Evolutionary conservation across 225 moss, liverwort and hornwort species (phyloP).

Genomic region (Physcomitrellopsis africana): DNA sequence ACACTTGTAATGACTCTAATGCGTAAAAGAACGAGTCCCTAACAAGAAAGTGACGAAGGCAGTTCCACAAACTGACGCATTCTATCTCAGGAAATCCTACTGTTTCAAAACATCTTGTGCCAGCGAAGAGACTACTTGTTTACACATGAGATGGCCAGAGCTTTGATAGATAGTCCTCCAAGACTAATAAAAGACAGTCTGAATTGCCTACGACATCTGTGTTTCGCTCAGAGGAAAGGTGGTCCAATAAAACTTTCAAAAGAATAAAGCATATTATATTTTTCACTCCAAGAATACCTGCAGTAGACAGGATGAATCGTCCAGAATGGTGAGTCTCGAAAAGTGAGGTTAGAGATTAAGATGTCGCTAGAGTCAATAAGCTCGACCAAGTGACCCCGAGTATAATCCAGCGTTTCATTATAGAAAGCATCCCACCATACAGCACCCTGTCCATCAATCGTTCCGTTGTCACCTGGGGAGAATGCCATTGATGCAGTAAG

Average conservation of each 20-base stretch:
- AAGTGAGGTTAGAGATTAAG: constrained; percentile 79
- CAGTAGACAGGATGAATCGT: constrained; percentile 91
- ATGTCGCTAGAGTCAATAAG: constrained; percentile 74
- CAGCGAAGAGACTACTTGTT: not conserved
- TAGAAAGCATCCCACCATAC: constrained; percentile 75
- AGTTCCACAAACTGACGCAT: not conserved
- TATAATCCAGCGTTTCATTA: constrained; percentile 66
- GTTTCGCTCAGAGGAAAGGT: not conserved
- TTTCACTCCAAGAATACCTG: constrained; percentile 50
- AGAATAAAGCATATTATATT: not conserved
- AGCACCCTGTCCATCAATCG: constrained; percentile 88
- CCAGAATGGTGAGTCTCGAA: constrained; percentile 91
- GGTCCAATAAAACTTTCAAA: not conserved
- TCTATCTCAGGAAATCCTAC: not conserved
- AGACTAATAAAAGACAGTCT: not conserved
- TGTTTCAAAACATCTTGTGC: too few relatives aligned
- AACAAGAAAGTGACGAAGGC: not conserved
- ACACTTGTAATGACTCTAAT: not conserved
- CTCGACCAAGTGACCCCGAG: constrained; percentile 92
- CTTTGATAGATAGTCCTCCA: not conserved
- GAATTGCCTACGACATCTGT: not conserved
- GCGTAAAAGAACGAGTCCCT: not conserved
- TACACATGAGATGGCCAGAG: not conserved
- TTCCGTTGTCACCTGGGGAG: constrained; percentile 88
- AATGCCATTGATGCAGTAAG: constrained; percentile 24